Conservation (phyloP, 2,329 filamentous ascomycete species). For the Colletotrichum musae region DNA sequence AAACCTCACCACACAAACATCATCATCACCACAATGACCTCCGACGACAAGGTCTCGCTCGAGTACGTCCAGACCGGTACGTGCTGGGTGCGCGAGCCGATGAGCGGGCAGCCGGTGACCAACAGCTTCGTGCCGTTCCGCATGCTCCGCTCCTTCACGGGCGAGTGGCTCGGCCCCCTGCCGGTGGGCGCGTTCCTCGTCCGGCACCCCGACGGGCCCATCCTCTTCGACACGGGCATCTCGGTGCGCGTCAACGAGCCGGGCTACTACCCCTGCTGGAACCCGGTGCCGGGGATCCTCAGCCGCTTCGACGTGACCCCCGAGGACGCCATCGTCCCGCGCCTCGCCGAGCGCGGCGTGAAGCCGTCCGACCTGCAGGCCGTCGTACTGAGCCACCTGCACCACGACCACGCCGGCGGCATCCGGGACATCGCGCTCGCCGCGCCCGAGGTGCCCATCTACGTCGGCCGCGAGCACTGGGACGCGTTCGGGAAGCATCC, state of each 20-base stretch:
- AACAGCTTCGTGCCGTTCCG: slow-evolving; percentile 42
- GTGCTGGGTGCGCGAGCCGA: slow-evolving; percentile 40
- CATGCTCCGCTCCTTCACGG: slow-evolving; percentile 43
- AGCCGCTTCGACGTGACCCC: slow-evolving; percentile 33
- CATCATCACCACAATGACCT: slow-evolving; percentile 12
- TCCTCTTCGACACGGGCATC: slow-evolving; percentile 46
- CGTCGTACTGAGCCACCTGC: slow-evolving; percentile 48
- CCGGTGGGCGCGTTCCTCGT: slow-evolving; percentile 45
- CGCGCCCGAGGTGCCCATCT: slow-evolving; percentile 47
- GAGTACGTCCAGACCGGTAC: slow-evolving; percentile 45
- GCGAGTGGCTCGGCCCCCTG: slow-evolving; percentile 42
- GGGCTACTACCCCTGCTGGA: slow-evolving; percentile 44
- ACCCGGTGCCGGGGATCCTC: slow-evolving; percentile 36
- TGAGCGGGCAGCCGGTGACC: slow-evolving; percentile 41
- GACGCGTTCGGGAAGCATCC: slow-evolving; percentile 47
- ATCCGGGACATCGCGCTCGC: slow-evolving; percentile 46
- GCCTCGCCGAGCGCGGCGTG: slow-evolving; percentile 41
- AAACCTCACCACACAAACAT: not conserved
- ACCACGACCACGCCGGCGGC: slow-evolving; percentile 47
- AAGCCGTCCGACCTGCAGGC: slow-evolving; percentile 46
- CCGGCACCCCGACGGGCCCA: slow-evolving; percentile 42
- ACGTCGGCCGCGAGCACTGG: slow-evolving; percentile 47
- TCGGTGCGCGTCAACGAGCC: slow-evolving; percentile 42
- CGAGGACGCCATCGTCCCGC: slow-evolving; percentile 43
- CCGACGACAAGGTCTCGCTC: slow-evolving; percentile 17